Evolutionary conservation across 192 early-diverging fungal genomes (phyloP).

Genomic region (Thoreauomyces humboldtii): DNA sequence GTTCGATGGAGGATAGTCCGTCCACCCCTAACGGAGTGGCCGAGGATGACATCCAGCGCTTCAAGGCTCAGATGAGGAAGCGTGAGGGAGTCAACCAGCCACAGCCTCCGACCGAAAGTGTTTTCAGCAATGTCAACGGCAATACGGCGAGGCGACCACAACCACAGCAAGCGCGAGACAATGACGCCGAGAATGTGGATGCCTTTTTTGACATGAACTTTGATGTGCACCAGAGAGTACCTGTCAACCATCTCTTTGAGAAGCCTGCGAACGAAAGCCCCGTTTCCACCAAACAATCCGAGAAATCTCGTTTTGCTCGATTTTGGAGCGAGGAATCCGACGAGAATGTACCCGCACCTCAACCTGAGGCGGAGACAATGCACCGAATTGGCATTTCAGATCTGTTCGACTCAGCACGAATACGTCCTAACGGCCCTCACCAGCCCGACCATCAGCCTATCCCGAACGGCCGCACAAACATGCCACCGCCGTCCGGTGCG

Average conservation of each 20-base stretch:
- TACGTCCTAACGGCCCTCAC: background rate
- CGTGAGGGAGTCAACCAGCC: constrained; percentile 1
- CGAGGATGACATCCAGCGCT: constrained; percentile 32
- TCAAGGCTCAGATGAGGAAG: constrained; percentile 31
- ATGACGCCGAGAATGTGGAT: constrained; percentile 7
- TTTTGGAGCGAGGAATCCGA: constrained; percentile 14
- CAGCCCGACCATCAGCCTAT: background rate
- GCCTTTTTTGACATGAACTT: constrained; percentile 30
- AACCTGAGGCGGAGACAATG: constrained; percentile 2
- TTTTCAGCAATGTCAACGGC: too few relatives aligned
- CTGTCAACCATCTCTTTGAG: constrained; percentile 9
- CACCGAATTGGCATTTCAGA: constrained; percentile 16
- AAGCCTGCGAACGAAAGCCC: background rate
- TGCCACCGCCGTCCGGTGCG: background rate
- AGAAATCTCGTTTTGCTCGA: constrained; percentile 18
- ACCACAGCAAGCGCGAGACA: background rate
- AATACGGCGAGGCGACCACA: too few relatives aligned
- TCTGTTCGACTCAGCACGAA: constrained; percentile 16
- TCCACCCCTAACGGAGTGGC: background rate
- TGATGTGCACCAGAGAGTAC: constrained; percentile 12
- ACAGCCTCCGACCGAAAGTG: background rate
- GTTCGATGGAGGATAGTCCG: background rate
- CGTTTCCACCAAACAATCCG: background rate
- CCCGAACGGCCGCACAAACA: background rate
- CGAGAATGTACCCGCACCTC: background rate